These are phyloP conservation scores for Colletotrichum musicola DNA, from an alignment of 2,329 filamentous ascomycete genomes.

Conservation along the genomic window DNA sequence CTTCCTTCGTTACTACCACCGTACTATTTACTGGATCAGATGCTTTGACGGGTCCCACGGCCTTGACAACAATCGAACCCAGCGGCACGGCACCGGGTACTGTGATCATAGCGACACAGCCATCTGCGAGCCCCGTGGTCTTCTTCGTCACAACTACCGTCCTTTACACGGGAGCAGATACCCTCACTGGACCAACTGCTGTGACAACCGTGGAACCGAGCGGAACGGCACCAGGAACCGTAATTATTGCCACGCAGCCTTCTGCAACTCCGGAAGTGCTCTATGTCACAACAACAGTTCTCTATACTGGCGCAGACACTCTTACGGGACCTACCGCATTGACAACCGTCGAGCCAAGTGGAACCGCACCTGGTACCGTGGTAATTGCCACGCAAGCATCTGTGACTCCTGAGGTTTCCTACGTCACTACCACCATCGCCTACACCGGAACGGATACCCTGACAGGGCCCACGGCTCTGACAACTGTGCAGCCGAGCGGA, in stretches of 20 bases:
- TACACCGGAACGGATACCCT: neutral
- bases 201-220: slow-evolving; percentile 1
- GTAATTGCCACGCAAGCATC: neutral
- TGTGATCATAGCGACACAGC: neutral
- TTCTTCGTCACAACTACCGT: neutral
- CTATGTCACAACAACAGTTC: slow-evolving; percentile 4
- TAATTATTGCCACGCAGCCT: neutral
- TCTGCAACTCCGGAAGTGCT: neutral
- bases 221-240: slow-evolving; percentile 4
- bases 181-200: neutral
- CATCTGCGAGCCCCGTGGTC: neutral
- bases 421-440: neutral
- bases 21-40: neutral
- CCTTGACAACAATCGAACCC: slow-evolving; percentile 1
- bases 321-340: neutral
- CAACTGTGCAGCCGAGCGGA: slow-evolving; percentile 1
- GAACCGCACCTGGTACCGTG: neutral
- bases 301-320: neutral
- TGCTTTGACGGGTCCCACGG: neutral
- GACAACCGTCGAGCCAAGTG: neutral
- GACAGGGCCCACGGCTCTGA: neutral
- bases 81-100: neutral
- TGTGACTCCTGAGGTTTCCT: neutral
- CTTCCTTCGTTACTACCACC: neutral
- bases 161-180: slow-evolving; percentile 3